Conservation (phyloP, 805 yeast species). For the Schwanniomyces sp. region DNA sequence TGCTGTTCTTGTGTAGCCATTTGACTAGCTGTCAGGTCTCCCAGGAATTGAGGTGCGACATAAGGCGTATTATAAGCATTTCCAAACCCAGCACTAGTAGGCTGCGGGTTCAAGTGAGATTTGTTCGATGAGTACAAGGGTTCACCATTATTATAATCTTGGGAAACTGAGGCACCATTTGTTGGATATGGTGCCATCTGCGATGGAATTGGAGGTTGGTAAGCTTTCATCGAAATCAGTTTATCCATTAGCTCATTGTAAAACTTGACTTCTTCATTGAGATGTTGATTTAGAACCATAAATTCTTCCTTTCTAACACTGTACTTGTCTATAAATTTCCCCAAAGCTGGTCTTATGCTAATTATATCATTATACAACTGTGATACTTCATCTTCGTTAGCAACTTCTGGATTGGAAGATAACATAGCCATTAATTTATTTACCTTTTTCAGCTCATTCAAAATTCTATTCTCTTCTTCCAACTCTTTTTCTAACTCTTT, state of each 20-base stretch:
- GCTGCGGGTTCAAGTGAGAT: slow-evolving; percentile 21
- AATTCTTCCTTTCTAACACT: slow-evolving; percentile 77
- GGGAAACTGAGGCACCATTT: neutral
- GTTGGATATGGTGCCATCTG: slow-evolving; percentile 8
- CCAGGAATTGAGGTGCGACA: neutral
- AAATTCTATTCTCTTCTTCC: slow-evolving; percentile 51
- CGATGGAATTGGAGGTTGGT: slow-evolving; percentile 6
- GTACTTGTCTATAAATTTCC: slow-evolving; percentile 74
- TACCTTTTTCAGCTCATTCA: slow-evolving; percentile 55
- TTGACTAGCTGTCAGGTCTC: neutral
- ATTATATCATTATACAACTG: slow-evolving; percentile 68
- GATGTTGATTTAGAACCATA: slow-evolving; percentile 64
- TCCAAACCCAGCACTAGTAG: slow-evolving; percentile 44
- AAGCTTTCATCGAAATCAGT: slow-evolving; percentile 23
- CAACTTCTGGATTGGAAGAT: slow-evolving; percentile 30
- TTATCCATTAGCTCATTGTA: slow-evolving; percentile 70
- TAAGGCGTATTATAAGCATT: slow-evolving; percentile 14
- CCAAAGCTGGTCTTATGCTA: slow-evolving; percentile 72
- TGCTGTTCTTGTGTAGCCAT: neutral
- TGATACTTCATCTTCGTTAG: slow-evolving; percentile 67
- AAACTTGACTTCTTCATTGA: slow-evolving; percentile 63
- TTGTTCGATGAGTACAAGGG: neutral
- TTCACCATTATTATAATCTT: neutral
- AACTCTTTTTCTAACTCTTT: slow-evolving; percentile 55
- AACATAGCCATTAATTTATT: slow-evolving; percentile 65